phyloP scores from a whole-genome alignment of 306 rosid species.

The Myrica gale region DNA sequence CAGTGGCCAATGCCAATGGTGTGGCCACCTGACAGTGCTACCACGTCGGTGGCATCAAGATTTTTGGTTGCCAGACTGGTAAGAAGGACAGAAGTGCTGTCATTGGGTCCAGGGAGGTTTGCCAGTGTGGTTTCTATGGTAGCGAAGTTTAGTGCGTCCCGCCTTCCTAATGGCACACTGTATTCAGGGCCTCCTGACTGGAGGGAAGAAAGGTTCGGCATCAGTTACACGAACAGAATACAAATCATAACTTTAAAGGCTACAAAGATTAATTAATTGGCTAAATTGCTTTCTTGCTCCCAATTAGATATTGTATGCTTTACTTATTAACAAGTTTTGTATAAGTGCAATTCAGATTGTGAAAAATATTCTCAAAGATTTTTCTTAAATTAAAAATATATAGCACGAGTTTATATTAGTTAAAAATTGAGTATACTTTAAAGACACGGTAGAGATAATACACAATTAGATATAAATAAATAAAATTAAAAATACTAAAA shows the following conservation, averaged over 20 bases:
- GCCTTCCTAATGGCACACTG: constrained; percentile 56
- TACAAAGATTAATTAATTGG: neutral
- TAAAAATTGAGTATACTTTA: too few species aligned
- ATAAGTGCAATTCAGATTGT: too few species aligned
- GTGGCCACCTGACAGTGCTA: constrained; percentile 64
- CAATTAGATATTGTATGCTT: too few species aligned
- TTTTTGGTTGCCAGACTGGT: constrained; percentile 23
- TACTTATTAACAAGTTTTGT: too few species aligned
- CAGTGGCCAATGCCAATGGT: constrained; percentile 58
- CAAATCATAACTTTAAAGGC: neutral
- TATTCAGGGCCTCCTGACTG: constrained; percentile 60
- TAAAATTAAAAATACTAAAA: too few species aligned
- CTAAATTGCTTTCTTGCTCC: neutral
- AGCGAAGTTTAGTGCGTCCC: constrained; percentile 44
- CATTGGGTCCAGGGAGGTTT: constrained; percentile 40
- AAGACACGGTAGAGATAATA: too few species aligned
- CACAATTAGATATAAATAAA: too few species aligned
- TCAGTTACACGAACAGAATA: neutral
- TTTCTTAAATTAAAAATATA: too few species aligned
- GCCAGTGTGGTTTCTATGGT: constrained; percentile 15
- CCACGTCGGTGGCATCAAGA: constrained; percentile 43
- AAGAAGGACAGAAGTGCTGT: constrained; percentile 28
- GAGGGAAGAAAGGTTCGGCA: neutral
- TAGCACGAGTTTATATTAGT: too few species aligned
- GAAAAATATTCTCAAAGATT: too few species aligned